Evolutionary conservation across 179 eudicot genomes (phyloP).

Genomic region (Beta macrorhiza): DNA sequence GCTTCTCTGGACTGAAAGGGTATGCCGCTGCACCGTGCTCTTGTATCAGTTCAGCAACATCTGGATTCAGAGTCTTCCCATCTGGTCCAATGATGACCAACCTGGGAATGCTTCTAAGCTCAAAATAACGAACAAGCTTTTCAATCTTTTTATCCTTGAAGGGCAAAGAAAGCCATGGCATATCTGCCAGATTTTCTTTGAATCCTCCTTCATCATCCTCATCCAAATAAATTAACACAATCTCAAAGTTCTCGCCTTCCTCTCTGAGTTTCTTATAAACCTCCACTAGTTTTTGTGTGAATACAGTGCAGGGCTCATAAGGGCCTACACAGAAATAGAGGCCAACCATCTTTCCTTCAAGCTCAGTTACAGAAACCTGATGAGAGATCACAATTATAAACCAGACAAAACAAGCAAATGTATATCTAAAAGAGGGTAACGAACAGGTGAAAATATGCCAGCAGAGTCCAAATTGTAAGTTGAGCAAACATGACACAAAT

Average conservation of each 20-base stretch:
- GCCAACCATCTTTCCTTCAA: constrained; percentile 82
- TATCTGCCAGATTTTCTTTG: constrained; percentile 32
- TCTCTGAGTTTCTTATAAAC: constrained; percentile 52
- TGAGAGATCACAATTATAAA: background rate
- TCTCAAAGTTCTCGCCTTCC: constrained; percentile 64
- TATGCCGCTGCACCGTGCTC: constrained; percentile 72
- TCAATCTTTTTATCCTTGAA: constrained; percentile 60
- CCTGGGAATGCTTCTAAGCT: constrained; percentile 57
- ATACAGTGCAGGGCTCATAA: constrained; percentile 40
- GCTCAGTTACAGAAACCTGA: constrained; percentile 62
- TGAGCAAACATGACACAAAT: background rate
- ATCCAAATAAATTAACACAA: constrained; percentile 70
- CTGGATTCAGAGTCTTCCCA: constrained; percentile 68
- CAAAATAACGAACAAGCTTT: constrained; percentile 62
- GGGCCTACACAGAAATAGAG: constrained; percentile 55
- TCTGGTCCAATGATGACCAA: constrained; percentile 66
- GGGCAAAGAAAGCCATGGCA: constrained; percentile 79
- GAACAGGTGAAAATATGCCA: background rate
- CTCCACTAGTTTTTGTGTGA: constrained; percentile 55
- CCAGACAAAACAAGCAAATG: constrained; percentile 9
- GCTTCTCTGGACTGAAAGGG: constrained; percentile 81
- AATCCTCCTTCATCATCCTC: constrained; percentile 51
- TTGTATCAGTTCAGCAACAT: constrained; percentile 61
- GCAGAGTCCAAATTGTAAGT: background rate
- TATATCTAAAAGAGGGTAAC: background rate